phyloP scores from a whole-genome alignment of 306 rosid species.

The Benincasa hispida region DNA sequence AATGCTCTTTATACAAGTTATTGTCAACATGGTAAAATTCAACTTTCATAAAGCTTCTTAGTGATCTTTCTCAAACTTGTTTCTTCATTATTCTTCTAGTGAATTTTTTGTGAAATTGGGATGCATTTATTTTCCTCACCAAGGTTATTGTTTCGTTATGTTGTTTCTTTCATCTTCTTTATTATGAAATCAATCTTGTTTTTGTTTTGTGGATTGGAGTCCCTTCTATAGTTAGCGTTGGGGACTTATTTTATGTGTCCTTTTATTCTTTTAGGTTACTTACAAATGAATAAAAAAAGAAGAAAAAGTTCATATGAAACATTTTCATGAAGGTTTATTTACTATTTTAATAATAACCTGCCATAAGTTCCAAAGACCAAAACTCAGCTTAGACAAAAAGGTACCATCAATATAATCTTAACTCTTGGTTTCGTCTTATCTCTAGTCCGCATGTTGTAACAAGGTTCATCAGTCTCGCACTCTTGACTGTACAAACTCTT shows the following conservation, averaged over 20 bases:
- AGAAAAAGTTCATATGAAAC: background rate
- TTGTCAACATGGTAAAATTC: constrained; percentile 71
- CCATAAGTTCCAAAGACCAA: too few relatives aligned
- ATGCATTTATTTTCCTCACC: background rate
- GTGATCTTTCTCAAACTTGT: background rate
- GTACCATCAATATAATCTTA: background rate
- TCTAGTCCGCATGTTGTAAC: constrained; percentile 89
- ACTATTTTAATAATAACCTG: background rate
- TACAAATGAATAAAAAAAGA: too few relatives aligned
- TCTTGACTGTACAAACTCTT: constrained; percentile 66
- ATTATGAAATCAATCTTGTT: too few relatives aligned
- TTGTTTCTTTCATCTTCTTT: too few relatives aligned
- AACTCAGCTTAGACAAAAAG: too few relatives aligned
- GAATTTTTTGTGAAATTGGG: background rate
- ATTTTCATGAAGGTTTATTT: background rate
- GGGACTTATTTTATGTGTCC: too few relatives aligned
- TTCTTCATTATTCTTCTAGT: background rate
- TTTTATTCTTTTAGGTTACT: too few relatives aligned
- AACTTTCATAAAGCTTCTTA: background rate
- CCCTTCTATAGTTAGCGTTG: too few relatives aligned
- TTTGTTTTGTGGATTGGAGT: too few relatives aligned
- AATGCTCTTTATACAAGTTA: constrained; percentile 85
- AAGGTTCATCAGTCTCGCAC: constrained; percentile 59
- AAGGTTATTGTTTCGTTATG: background rate
- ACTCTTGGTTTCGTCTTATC: background rate